Evolutionary conservation across 2,329 filamentous ascomycete species (phyloP).

Genomic region (Trichophaea hybrida): DNA sequence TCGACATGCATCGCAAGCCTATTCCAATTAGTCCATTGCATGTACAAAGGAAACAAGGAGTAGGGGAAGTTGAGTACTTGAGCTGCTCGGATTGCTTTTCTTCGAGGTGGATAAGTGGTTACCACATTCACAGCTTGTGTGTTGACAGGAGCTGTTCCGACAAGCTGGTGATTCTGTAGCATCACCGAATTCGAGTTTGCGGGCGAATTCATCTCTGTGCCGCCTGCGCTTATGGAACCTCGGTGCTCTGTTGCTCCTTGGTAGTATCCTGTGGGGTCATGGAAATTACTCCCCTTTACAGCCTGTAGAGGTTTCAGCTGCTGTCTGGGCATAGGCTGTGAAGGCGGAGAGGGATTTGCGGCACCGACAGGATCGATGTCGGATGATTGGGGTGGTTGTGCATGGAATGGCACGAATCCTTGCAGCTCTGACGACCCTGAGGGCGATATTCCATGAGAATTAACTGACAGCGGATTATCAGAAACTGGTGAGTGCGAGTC

Average conservation of each 20-base stretch:
- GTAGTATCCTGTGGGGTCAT: background rate
- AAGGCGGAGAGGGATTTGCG: background rate
- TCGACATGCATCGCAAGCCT: constrained; percentile 86
- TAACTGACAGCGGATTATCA: constrained; percentile 1
- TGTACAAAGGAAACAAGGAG: background rate
- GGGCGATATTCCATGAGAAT: constrained; percentile 2
- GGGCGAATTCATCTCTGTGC: background rate
- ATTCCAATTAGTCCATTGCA: constrained; percentile 9
- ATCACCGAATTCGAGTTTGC: background rate
- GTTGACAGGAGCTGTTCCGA: background rate
- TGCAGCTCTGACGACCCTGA: background rate
- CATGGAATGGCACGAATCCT: background rate
- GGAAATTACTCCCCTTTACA: background rate
- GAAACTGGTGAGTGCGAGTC: background rate
- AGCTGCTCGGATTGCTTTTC: constrained; percentile 51
- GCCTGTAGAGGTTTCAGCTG: constrained; percentile 1
- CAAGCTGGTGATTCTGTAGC: background rate
- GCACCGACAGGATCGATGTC: constrained; percentile 1
- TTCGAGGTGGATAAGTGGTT: constrained; percentile 35
- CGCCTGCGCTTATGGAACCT: background rate
- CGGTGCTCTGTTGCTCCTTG: constrained; percentile 1
- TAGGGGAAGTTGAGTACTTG: constrained; percentile 36
- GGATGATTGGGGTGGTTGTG: background rate
- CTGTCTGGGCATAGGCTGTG: background rate
- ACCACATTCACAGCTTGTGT: constrained; percentile 7